phyloP scores from a whole-genome alignment of 352 stramenopile species.

The Phytophthora pinifolia region DNA sequence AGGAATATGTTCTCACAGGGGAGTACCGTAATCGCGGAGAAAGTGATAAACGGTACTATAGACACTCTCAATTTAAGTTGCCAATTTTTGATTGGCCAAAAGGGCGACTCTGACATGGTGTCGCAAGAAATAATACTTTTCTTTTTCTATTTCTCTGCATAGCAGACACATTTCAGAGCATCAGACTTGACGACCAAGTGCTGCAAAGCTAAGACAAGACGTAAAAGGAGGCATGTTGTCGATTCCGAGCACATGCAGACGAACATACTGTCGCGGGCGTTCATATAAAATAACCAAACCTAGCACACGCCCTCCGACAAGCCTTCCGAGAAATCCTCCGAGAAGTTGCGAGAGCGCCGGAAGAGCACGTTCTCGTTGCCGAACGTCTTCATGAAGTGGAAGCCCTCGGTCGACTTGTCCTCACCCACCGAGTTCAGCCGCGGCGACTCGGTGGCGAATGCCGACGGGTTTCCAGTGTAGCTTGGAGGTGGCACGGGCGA shows the following conservation, averaged over 20 bases:
- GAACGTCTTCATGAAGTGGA: constrained; percentile 71
- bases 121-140: too few species aligned
- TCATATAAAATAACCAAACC: constrained; percentile 33
- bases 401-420: constrained; percentile 33
- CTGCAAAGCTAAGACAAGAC: too few species aligned
- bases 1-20: constrained; percentile 6
- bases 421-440: constrained; percentile 42
- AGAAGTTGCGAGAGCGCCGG: constrained; percentile 60
- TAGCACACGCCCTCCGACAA: constrained; percentile 84
- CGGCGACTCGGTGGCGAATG: constrained; percentile 52
- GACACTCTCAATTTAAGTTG: too few species aligned
- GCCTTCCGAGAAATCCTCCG: constrained; percentile 73
- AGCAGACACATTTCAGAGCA: too few species aligned
- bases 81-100: background rate
- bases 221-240: background rate
- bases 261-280: constrained; percentile 3
- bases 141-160: too few species aligned
- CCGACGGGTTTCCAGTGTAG: constrained; percentile 32
- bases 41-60: too few species aligned
- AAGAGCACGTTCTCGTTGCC: constrained; percentile 67
- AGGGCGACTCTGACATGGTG: too few species aligned
- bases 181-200: too few species aligned
- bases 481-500: constrained; percentile 45
- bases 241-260: constrained; percentile 8
- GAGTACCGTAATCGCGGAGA: background rate